Conservation (phyloP, 2,329 filamentous ascomycete species). For the Ophiocordyceps camponoti-saundersi region DNA sequence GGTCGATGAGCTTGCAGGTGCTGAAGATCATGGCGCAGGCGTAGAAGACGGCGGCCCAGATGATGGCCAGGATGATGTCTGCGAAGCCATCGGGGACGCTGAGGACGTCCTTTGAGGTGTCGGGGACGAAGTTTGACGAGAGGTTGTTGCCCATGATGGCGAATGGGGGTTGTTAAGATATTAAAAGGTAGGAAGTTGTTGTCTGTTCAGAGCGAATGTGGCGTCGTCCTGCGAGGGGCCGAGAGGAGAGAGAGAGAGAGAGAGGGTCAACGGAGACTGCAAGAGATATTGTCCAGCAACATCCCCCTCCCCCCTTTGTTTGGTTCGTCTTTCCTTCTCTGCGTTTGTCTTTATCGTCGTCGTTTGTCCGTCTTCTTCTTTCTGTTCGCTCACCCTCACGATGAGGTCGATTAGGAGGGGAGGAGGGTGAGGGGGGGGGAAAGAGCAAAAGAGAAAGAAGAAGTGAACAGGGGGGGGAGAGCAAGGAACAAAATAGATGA, state of each 20-base stretch:
- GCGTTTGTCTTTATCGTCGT: neutral
- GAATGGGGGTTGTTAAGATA: neutral
- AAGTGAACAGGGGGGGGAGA: neutral
- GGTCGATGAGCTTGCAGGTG: slow-evolving; percentile 22
- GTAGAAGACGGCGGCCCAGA: slow-evolving; percentile 19
- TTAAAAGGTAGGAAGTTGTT: neutral
- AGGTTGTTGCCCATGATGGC: slow-evolving; percentile 21
- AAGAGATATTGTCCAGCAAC: slow-evolving; percentile 1
- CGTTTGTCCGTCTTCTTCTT: neutral
- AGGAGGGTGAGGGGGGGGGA: neutral
- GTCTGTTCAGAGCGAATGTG: neutral
- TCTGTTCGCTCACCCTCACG: too few species aligned
- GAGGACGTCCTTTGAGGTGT: slow-evolving; percentile 18
- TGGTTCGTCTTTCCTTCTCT: neutral
- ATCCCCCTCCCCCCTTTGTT: neutral
- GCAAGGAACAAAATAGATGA: neutral
- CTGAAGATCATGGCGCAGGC: slow-evolving; percentile 23
- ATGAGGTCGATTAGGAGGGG: neutral
- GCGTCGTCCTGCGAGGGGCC: neutral
- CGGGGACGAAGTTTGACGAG: slow-evolving; percentile 18
- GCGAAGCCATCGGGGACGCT: slow-evolving; percentile 12
- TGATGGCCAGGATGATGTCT: slow-evolving; percentile 15
- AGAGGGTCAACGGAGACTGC: neutral
- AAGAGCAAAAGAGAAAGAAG: neutral
- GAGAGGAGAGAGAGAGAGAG: neutral